Evolutionary conservation across 208 protist species (phyloP).

Genomic region (Histomonas meleagridis): DNA sequence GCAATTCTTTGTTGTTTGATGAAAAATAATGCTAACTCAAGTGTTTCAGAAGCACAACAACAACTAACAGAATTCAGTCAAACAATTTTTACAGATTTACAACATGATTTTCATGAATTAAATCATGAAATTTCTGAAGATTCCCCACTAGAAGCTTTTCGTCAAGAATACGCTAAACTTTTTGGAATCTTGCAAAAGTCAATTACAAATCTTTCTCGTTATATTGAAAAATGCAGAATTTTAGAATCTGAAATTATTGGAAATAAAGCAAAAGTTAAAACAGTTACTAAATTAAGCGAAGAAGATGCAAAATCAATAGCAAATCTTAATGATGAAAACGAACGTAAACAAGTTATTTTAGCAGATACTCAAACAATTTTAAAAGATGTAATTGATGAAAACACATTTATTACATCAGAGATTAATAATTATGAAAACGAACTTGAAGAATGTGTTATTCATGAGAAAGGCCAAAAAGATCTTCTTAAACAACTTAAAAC

Average conservation of each 20-base stretch:
- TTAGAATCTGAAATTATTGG: conserved; percentile 29
- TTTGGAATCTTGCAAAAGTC: conserved; percentile 32
- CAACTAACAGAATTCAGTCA: conserved; percentile 19
- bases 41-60: conserved; percentile 15
- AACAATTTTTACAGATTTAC: neutral
- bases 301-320: neutral
- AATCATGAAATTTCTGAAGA: conserved; percentile 32
- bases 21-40: no score
- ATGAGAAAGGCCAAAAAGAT: neutral
- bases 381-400: neutral
- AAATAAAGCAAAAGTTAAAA: conserved; percentile 14
- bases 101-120: conserved; percentile 31
- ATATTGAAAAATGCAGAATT: conserved; percentile 22
- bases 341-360: neutral
- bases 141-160: neutral
- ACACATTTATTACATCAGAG: neutral
- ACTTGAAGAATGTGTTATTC: conserved; percentile 2
- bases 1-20: no score
- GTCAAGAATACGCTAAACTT: conserved; percentile 32
- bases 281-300: neutral
- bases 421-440: neutral
- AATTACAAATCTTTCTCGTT: neutral
- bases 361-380: neutral
- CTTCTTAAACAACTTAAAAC: neutral
- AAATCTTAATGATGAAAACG: neutral